phyloP scores from a whole-genome alignment of 257 asterid species.

The Ophiorrhiza pumila region DNA sequence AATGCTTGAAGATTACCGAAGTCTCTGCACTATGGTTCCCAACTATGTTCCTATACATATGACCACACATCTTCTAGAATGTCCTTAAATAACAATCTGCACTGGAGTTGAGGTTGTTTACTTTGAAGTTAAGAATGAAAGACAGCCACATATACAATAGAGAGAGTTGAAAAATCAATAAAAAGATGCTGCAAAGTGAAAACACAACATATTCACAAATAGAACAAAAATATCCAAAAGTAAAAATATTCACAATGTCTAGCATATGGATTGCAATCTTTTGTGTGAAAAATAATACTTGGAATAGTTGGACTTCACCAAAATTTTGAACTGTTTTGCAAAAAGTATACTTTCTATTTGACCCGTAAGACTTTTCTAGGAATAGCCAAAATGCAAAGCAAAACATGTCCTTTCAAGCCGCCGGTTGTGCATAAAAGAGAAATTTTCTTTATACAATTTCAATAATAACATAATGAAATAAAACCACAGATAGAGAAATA shows the following conservation, averaged over 20 bases:
- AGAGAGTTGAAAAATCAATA: neutral
- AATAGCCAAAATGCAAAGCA: neutral
- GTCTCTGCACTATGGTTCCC: neutral
- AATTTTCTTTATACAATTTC: neutral
- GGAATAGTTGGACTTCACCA: neutral
- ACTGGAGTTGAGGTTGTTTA: no score
- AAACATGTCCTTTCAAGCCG: neutral
- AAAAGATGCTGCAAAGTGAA: neutral
- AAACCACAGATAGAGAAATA: no score
- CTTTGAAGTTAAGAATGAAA: neutral
- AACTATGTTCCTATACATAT: neutral
- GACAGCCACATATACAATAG: neutral
- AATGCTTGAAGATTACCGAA: neutral
- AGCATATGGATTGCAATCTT: neutral
- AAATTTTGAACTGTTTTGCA: neutral
- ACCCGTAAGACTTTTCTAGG: neutral
- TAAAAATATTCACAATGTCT: neutral
- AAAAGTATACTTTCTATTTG: neutral
- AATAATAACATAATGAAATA: neutral
- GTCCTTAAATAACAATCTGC: no score
- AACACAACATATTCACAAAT: neutral
- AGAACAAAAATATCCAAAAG: neutral
- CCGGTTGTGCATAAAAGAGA: neutral
- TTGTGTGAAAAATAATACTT: neutral
- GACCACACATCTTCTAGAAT: neutral